phyloP scores from a whole-genome alignment of 2,329 filamentous ascomycete species.

The Cryphonectria japonica region DNA sequence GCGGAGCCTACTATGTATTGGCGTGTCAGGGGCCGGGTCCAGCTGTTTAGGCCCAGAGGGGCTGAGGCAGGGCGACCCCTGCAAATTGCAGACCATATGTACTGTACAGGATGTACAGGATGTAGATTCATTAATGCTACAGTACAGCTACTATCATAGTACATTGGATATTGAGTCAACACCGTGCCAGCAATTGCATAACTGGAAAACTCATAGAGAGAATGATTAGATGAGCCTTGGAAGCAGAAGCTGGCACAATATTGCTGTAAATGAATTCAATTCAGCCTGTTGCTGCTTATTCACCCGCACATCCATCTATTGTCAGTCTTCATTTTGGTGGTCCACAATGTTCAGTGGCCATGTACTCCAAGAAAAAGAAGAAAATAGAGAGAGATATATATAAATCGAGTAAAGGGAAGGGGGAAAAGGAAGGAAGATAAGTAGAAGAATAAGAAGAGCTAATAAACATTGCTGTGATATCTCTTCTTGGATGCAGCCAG shows the following conservation, averaged over 20 bases:
- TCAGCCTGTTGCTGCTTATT: neutral
- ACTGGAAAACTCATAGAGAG: no score
- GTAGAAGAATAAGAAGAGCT: neutral
- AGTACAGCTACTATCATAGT: no score
- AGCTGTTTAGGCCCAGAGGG: neutral
- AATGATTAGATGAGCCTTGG: neutral
- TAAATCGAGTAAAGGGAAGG: no score
- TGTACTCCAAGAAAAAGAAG: neutral
- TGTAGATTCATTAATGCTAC: neutral
- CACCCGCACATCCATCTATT: neutral
- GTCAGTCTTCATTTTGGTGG: neutral
- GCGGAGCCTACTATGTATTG: neutral
- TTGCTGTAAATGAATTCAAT: neutral
- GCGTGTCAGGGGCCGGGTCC: constrained; percentile 7
- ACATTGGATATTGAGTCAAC: neutral
- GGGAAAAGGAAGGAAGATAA: neutral
- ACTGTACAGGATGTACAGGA: neutral
- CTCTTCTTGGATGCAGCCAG: neutral
- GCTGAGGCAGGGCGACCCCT: neutral
- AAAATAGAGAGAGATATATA: no score
- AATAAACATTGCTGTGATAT: neutral
- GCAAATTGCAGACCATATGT: neutral
- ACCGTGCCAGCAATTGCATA: no score
- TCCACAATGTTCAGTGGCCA: neutral
- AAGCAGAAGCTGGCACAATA: neutral